Evolutionary conservation across 352 stramenopile species (phyloP).

Genomic region (Pythium vanterpoolii): DNA sequence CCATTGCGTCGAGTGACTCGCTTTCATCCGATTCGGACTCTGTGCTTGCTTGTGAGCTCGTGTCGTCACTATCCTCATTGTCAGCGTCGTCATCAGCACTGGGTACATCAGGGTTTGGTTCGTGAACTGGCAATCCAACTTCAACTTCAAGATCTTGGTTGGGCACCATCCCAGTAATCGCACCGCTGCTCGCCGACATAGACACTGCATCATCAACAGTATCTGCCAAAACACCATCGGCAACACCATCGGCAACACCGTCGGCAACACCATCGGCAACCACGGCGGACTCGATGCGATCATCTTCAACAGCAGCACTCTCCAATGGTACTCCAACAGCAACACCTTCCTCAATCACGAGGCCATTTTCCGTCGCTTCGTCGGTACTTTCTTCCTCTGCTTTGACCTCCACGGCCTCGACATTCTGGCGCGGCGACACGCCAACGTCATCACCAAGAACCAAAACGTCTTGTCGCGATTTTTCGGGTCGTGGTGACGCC

Average conservation of each 20-base stretch:
- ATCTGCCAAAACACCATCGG: neutral
- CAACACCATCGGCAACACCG: slow-evolving; percentile 1
- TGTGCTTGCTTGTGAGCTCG: slow-evolving; percentile 11
- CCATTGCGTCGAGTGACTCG: slow-evolving; percentile 18
- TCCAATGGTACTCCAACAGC: slow-evolving; percentile 20
- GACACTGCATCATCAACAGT: neutral
- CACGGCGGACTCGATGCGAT: neutral
- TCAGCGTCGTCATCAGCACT: neutral
- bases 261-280: slow-evolving; percentile 5
- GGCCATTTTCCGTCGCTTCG: neutral
- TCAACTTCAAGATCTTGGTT: slow-evolving; percentile 1
- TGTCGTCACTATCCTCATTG: slow-evolving; percentile 14
- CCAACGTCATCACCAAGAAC: neutral
- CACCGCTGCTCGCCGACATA: neutral
- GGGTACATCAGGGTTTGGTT: neutral
- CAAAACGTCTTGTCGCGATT: neutral
- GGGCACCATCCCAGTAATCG: neutral
- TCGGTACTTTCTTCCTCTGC: neutral
- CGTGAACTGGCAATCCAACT: slow-evolving; percentile 9
- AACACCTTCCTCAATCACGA: slow-evolving; percentile 9
- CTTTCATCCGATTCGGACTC: slow-evolving; percentile 20
- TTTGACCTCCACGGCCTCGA: slow-evolving; percentile 1
- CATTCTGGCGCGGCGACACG: neutral
- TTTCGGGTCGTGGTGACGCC: neutral
- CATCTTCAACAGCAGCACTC: neutral